Evolutionary conservation across 306 rosid species (phyloP), one percentile per base, ranked within the genome.

Genomic region (Purshia tridentata): DNA sequence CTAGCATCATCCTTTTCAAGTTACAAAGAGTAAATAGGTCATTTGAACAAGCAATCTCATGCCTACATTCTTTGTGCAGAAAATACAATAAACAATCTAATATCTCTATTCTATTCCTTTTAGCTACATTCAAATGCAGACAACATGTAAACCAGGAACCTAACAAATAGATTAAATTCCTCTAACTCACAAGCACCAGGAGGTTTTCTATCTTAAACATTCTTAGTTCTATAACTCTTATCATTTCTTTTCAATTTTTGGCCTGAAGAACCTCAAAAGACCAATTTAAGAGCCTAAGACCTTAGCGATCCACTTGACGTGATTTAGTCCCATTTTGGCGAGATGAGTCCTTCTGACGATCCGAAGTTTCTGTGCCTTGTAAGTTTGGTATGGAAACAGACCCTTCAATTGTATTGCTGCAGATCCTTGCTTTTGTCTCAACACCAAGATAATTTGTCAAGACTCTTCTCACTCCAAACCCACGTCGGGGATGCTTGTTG

Each of bases 391-490:
- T 74, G 8, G 73, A 50, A 59, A 70, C 85, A 52, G 83, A 40
- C 40, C 80, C 83, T 84, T 86, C 92, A 13, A 69, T 82, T 64
- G 88, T 74, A 62, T 86, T 86, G 78, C 86, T 76, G 52, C 89
- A 80, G 49, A 81, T 82, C 84, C 80, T 93, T 20, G 88, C 67
- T 66, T 91, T 93, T 19, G 88, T 68, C 58, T 93, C 98, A 9
- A 67, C 97, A 9, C 98, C 96, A 54, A 93, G 98, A 84, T 93
- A 93, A 78, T 93, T 91, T 15, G 98, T 86, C 88, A 93, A 84
- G 1, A 81, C 98, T 72, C 91, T 85, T 81, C 85, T 91, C 61
- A 93, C 98, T 41, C 97, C 96, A 48, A 93, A 82, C 9, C 97
- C 93, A 0, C 90, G 96, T 6, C 91, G 90, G 35, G 59, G 78